Evolutionary conservation across 139 green algal species (phyloP).

Genomic region (Monoraphidium neglectum): DNA sequence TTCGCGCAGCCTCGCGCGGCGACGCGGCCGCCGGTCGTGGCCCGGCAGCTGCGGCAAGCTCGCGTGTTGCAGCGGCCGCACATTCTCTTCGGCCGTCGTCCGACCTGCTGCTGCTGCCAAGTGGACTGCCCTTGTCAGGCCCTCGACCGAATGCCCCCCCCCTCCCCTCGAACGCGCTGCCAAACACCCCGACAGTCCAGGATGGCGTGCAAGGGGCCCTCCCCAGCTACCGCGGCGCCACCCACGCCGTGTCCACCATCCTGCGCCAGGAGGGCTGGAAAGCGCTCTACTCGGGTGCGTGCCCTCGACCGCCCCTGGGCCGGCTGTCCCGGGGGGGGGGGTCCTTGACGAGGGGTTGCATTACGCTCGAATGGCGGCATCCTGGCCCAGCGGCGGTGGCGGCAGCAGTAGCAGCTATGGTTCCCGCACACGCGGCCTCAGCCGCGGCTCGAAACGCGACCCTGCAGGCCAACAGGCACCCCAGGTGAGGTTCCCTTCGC

Average conservation of each 20-base stretch:
- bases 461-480: no score
- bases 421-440: no score
- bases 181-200: constrained; percentile 63
- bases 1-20: no score
- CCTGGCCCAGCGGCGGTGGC: no score
- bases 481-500: no score
- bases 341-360: no score
- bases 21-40: no score
- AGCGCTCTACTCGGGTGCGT: constrained; percentile 73
- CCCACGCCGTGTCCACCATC: constrained; percentile 70
- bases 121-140: background rate
- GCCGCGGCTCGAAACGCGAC: no score
- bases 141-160: background rate
- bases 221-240: constrained; percentile 66
- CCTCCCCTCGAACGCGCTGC: background rate
- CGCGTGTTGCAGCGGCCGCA: background rate
- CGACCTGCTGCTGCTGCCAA: background rate
- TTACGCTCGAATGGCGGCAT: no score
- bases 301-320: no score
- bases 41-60: background rate
- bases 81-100: background rate
- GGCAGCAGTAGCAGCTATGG: no score
- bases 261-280: constrained; percentile 65
- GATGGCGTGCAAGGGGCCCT: constrained; percentile 53
- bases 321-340: no score